A percentile compares a stretch with the other conserved stretches of the same genome.
These are phyloP conservation scores for Westerdykella aurantiaca DNA, from an alignment of 2,329 filamentous ascomycete species.

Conservation along the genomic window DNA sequence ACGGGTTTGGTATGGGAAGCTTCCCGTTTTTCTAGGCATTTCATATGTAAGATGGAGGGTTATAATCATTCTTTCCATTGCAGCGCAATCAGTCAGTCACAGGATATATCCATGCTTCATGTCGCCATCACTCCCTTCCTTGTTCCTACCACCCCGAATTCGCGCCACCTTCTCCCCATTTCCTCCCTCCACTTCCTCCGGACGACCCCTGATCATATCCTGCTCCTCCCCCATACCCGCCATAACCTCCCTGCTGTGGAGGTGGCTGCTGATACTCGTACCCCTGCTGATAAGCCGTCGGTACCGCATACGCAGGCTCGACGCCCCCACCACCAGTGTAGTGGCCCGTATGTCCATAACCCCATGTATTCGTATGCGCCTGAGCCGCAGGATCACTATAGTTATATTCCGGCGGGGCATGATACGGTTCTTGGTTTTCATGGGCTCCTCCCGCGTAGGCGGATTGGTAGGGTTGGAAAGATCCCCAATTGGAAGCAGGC, in stretches of 20 bases:
- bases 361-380: constrained; percentile 21
- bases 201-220: constrained; percentile 15
- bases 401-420: constrained; percentile 21
- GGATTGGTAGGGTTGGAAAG: constrained; percentile 34
- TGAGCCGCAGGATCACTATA: constrained; percentile 9
- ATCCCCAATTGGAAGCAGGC: constrained; percentile 20
- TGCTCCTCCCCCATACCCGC: not conserved
- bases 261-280: constrained; percentile 21
- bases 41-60: too few relatives aligned
- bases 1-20: too few relatives aligned
- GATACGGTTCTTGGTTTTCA: constrained; percentile 8
- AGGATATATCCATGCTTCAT: too few relatives aligned
- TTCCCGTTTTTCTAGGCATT: too few relatives aligned
- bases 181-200: constrained; percentile 17
- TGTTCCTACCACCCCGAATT: constrained; percentile 21
- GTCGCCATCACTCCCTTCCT: not conserved
- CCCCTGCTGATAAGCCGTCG: constrained; percentile 35
- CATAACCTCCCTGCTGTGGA: constrained; percentile 3
- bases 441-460: constrained; percentile 23
- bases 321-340: constrained; percentile 28
- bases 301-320: constrained; percentile 30
- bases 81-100: too few relatives aligned
- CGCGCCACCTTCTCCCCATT: constrained; percentile 28
- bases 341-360: constrained; percentile 15
- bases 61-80: too few relatives aligned